Percentiles rank a stretch among this genome's conserved stretches.
Evolutionary conservation across 2,329 filamentous ascomycete genomes (phyloP).

Genomic region (Hyphodiscus sp.): DNA sequence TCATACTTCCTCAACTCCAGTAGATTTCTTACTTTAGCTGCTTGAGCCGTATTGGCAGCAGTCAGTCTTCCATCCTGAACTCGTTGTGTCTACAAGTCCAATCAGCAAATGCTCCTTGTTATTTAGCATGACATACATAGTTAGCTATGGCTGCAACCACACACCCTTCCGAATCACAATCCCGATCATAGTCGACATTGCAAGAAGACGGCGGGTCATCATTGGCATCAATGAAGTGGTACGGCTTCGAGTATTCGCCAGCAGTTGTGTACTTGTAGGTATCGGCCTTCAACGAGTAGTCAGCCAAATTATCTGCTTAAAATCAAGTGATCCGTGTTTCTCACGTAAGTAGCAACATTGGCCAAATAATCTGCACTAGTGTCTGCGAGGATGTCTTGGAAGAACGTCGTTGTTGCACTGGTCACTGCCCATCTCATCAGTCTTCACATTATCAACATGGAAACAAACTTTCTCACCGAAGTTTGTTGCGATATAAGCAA

Average conservation of each 20-base stretch:
- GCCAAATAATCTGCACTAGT: constrained; percentile 53
- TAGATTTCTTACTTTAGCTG: constrained; percentile 42
- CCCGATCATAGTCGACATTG: constrained; percentile 50
- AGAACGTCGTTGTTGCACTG: constrained; percentile 48
- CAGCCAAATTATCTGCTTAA: not conserved
- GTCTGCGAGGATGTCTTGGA: constrained; percentile 51
- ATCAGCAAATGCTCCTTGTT: not conserved
- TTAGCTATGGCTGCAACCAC: constrained; percentile 40
- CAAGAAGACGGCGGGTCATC: constrained; percentile 53
- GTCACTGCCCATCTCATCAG: constrained; percentile 33
- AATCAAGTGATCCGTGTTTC: not conserved
- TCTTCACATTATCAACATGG: not conserved
- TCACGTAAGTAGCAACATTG: constrained; percentile 53
- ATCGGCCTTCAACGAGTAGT: constrained; percentile 39
- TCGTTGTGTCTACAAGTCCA: constrained; percentile 13
- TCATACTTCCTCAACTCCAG: not conserved
- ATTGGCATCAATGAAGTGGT: constrained; percentile 64
- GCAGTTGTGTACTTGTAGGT: constrained; percentile 54
- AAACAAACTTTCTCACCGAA: constrained; percentile 31
- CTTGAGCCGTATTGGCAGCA: constrained; percentile 45
- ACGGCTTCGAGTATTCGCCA: constrained; percentile 53
- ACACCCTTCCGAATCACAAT: constrained; percentile 55
- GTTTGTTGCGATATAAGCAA: constrained; percentile 55
- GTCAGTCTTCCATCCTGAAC: constrained; percentile 30
- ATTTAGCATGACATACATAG: constrained; percentile 16